These are phyloP conservation scores for Lantana camara DNA, from an alignment of 257 asterid genomes.

Conservation along the genomic window DNA sequence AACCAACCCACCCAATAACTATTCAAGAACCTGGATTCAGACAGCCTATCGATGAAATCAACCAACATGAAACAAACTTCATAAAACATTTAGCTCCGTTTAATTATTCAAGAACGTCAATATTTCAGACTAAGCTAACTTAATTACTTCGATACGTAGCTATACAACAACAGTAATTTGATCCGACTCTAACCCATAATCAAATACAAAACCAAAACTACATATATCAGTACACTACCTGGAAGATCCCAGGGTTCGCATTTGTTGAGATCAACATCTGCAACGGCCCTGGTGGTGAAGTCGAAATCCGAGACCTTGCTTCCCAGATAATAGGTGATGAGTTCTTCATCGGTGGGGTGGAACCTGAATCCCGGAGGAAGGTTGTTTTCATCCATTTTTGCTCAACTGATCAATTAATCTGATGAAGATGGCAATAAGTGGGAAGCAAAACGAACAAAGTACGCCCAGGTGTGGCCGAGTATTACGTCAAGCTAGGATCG, in stretches of 20 bases:
- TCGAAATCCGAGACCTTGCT: slow-evolving; percentile 63
- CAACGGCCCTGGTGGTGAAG: slow-evolving; percentile 53
- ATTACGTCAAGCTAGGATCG: slow-evolving; percentile 2
- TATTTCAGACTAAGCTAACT: too few relatives aligned
- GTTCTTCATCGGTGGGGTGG: slow-evolving; percentile 89
- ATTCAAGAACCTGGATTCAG: neutral
- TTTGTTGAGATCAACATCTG: slow-evolving; percentile 79
- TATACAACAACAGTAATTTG: too few relatives aligned
- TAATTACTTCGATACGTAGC: too few relatives aligned
- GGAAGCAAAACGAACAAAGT: slow-evolving; percentile 25
- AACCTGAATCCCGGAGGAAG: slow-evolving; percentile 92
- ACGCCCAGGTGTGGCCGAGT: slow-evolving; percentile 8
- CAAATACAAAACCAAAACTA: too few relatives aligned
- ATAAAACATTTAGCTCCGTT: too few relatives aligned
- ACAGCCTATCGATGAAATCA: too few relatives aligned
- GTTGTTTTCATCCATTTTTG: slow-evolving; percentile 28
- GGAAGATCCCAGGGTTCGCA: slow-evolving; percentile 97
- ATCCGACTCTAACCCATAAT: too few relatives aligned
- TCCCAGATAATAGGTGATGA: slow-evolving; percentile 62
- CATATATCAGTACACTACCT: slow-evolving; percentile 40
- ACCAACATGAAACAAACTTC: too few relatives aligned
- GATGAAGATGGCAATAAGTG: neutral
- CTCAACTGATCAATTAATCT: slow-evolving; percentile 46
- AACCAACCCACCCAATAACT: neutral
- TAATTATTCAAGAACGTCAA: too few relatives aligned